These are phyloP conservation scores for Leucaena leucocephala DNA, from an alignment of 306 rosid genomes.

Conservation along the genomic window DNA sequence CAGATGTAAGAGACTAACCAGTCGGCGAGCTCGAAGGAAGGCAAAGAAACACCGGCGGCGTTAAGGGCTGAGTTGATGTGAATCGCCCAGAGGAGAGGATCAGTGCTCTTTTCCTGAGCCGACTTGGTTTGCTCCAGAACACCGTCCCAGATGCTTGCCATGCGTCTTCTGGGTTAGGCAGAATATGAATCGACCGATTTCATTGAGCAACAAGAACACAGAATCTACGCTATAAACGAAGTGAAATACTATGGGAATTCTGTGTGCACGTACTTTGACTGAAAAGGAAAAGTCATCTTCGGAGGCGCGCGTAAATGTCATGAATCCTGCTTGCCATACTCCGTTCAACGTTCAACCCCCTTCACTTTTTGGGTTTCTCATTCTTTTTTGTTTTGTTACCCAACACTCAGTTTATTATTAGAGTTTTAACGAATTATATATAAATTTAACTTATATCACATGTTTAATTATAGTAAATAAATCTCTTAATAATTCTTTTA, in stretches of 20 bases:
- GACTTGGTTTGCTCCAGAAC: slow-evolving; percentile 64
- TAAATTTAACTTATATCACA: no score
- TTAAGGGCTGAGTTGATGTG: slow-evolving; percentile 51
- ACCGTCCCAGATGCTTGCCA: slow-evolving; percentile 49
- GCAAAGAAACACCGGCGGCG: slow-evolving; percentile 57
- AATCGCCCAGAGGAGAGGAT: slow-evolving; percentile 69
- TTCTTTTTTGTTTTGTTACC: no score
- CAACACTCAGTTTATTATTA: no score
- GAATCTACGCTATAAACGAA: neutral
- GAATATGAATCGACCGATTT: neutral
- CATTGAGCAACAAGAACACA: neutral
- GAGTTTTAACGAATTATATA: no score
- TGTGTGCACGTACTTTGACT: neutral
- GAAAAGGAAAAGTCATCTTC: neutral
- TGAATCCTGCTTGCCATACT: no score
- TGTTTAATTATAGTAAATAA: no score
- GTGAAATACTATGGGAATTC: neutral
- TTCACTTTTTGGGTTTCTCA: no score
- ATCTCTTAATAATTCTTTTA: no score
- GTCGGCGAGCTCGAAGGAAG: slow-evolving; percentile 79
- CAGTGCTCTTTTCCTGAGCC: slow-evolving; percentile 60
- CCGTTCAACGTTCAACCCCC: neutral
- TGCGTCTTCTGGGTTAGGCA: neutral
- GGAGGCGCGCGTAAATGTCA: neutral
- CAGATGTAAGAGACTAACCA: slow-evolving; percentile 77